Percentiles rank a stretch among this genome's conserved stretches.
These are phyloP conservation scores for Aquilaria agallochum DNA, from an alignment of 441 rosid species.

Conservation along the genomic window DNA sequence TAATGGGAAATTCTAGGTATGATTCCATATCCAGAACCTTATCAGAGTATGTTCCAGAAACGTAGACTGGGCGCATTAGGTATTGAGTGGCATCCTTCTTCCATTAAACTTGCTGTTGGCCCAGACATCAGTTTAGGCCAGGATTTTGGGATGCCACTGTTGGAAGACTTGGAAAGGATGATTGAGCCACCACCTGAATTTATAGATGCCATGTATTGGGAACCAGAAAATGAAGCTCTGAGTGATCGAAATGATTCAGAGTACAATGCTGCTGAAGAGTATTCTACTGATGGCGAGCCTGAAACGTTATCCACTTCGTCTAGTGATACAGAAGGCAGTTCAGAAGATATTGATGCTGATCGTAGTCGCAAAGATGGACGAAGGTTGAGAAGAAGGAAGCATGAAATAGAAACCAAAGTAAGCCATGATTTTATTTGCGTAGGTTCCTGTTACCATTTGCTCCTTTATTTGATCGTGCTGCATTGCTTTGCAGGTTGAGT, in stretches of 20 bases:
- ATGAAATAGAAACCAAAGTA: slow-evolving; percentile 39
- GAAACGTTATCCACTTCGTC: slow-evolving; percentile 45
- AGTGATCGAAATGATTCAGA: slow-evolving; percentile 74
- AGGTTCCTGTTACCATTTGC: slow-evolving; percentile 16
- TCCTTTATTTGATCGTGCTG: slow-evolving; percentile 17
- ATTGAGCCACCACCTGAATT: slow-evolving; percentile 75
- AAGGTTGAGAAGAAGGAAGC: slow-evolving; percentile 53
- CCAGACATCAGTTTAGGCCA: slow-evolving; percentile 69
- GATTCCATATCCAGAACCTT: slow-evolving; percentile 83
- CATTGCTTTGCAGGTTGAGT: slow-evolving; percentile 45
- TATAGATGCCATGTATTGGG: slow-evolving; percentile 71
- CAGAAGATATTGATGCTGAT: slow-evolving; percentile 51
- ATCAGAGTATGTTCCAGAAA: slow-evolving; percentile 72
- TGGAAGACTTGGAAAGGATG: slow-evolving; percentile 70
- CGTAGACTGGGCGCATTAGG: slow-evolving; percentile 79
- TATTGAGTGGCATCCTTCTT: slow-evolving; percentile 61
- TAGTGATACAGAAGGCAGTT: slow-evolving; percentile 57
- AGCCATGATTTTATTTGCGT: slow-evolving; percentile 22
- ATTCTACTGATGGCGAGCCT: slow-evolving; percentile 54
- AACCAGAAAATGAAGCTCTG: slow-evolving; percentile 63
- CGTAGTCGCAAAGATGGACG: slow-evolving; percentile 40
- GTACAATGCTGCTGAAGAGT: slow-evolving; percentile 59
- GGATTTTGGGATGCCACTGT: slow-evolving; percentile 70
- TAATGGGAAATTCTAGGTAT: slow-evolving; percentile 46
- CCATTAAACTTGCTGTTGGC: slow-evolving; percentile 55